phyloP scores from a whole-genome alignment of 2,329 filamentous ascomycete genomes.

The Trichophyton simii region DNA sequence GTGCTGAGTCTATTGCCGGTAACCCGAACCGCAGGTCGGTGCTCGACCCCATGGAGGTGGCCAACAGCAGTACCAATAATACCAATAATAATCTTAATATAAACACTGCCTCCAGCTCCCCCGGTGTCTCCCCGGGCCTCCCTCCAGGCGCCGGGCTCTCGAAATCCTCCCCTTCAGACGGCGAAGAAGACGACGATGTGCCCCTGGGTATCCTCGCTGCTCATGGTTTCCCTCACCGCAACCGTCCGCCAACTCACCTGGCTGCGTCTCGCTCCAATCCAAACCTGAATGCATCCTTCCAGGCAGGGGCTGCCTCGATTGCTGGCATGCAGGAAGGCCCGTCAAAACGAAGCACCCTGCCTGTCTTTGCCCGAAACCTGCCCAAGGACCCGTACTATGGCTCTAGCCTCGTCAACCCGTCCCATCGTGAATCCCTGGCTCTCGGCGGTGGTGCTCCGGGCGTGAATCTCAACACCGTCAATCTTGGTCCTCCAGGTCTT shows the following conservation, averaged over 20 bases:
- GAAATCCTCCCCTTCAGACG: slow-evolving; percentile 33
- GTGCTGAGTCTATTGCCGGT: slow-evolving; percentile 23
- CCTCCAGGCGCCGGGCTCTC: slow-evolving; percentile 13
- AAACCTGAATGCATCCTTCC: slow-evolving; percentile 51
- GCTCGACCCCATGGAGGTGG: slow-evolving; percentile 10
- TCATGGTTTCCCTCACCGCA: slow-evolving; percentile 74
- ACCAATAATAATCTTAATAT: too few species aligned
- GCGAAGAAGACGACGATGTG: slow-evolving; percentile 76
- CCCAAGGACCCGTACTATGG: slow-evolving; percentile 78
- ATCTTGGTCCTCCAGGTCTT: slow-evolving; percentile 26
- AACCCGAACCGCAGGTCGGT: slow-evolving; percentile 24
- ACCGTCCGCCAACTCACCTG: slow-evolving; percentile 58
- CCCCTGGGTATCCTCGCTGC: slow-evolving; percentile 76
- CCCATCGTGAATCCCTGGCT: slow-evolving; percentile 61
- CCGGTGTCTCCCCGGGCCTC: neutral
- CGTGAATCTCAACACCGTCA: slow-evolving; percentile 15
- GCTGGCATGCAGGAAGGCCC: slow-evolving; percentile 35
- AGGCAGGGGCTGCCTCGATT: slow-evolving; percentile 44
- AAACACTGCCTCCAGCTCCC: neutral
- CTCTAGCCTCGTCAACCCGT: slow-evolving; percentile 58
- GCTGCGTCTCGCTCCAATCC: slow-evolving; percentile 55
- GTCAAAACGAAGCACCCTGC: slow-evolving; percentile 44
- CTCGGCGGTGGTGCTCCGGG: slow-evolving; percentile 48
- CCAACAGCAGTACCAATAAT: neutral
- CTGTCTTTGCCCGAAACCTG: slow-evolving; percentile 69